A percentile compares a stretch with the other conserved stretches of the same genome.
phyloP scores from a whole-genome alignment of 2,329 filamentous ascomycete genomes.

The Lachnellula arida region DNA sequence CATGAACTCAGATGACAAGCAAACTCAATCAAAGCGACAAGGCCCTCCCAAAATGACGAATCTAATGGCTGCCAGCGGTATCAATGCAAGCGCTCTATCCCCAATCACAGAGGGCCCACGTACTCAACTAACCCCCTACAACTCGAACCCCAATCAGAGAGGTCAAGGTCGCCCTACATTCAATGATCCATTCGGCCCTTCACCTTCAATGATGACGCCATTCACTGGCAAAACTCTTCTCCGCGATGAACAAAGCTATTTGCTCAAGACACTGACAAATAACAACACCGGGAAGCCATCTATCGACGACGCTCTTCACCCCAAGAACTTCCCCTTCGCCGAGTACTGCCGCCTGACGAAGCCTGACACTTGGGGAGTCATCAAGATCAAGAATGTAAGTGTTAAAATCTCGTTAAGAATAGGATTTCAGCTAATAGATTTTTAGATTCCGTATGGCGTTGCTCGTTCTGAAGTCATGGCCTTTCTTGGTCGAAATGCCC shows the following conservation, averaged over 20 bases:
- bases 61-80: conserved; percentile 8
- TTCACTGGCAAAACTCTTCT: conserved; percentile 3
- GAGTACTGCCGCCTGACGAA: conserved; percentile 30
- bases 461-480: conserved; percentile 52
- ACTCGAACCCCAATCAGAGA: not conserved
- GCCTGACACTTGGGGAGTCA: conserved; percentile 29
- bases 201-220: conserved; percentile 1
- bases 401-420: conserved; percentile 7
- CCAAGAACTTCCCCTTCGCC: conserved; percentile 32
- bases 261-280: conserved; percentile 17
- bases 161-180: not conserved
- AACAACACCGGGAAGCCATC: conserved; percentile 22
- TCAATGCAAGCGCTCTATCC: conserved; percentile 1
- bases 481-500: conserved; percentile 54
- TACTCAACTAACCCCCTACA: not conserved
- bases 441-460: conserved; percentile 52
- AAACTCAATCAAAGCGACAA: not conserved
- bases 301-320: conserved; percentile 26
- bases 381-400: conserved; percentile 36
- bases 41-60: conserved; percentile 16
- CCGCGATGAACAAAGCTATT: conserved; percentile 6
- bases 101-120: conserved; percentile 7
- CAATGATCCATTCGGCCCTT: conserved; percentile 13
- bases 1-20: not conserved
- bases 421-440: not conserved